A percentile compares a stretch with the other conserved stretches of the same genome.
Evolutionary conservation across 2,329 filamentous ascomycete genomes (phyloP).

Genomic region (Colletotrichum echinochloae): DNA sequence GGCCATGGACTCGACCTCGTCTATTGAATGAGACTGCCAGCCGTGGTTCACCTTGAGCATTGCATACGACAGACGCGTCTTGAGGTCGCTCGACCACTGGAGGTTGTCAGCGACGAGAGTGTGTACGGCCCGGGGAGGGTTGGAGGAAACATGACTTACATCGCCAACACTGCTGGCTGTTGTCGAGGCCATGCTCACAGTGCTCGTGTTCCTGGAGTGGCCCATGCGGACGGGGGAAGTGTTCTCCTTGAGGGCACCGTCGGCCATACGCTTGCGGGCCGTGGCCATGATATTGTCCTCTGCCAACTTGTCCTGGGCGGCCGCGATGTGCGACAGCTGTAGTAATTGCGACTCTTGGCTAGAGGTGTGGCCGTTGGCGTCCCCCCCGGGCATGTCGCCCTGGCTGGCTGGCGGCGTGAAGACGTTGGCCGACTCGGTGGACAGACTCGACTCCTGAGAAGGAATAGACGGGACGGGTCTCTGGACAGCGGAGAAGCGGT

Average conservation of each 20-base stretch:
- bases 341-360: slow-evolving; percentile 68
- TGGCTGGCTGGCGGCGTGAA: slow-evolving; percentile 47
- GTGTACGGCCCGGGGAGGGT: no score
- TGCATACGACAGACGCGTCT: slow-evolving; percentile 88
- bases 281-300: slow-evolving; percentile 48
- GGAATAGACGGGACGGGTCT: slow-evolving; percentile 43
- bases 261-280: slow-evolving; percentile 80
- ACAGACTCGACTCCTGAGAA: slow-evolving; percentile 47
- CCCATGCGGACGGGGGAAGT: slow-evolving; percentile 63
- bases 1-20: slow-evolving; percentile 80
- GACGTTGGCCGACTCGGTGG: slow-evolving; percentile 45
- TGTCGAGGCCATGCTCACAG: slow-evolving; percentile 70
- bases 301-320: slow-evolving; percentile 62
- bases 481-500: slow-evolving; percentile 23
- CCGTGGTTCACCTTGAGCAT: slow-evolving; percentile 94
- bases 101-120: slow-evolving; percentile 44
- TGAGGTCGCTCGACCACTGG: slow-evolving; percentile 82
- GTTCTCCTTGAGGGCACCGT: slow-evolving; percentile 76
- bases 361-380: slow-evolving; percentile 54
- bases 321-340: slow-evolving; percentile 69
- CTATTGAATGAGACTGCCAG: slow-evolving; percentile 83
- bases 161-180: slow-evolving; percentile 80
- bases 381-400: slow-evolving; percentile 41
- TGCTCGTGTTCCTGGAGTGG: slow-evolving; percentile 79
- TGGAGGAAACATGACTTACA: slow-evolving; percentile 60